These are phyloP conservation scores for Leishmania major DNA, from an alignment of 208 protist genomes.

Conservation along the genomic window DNA sequence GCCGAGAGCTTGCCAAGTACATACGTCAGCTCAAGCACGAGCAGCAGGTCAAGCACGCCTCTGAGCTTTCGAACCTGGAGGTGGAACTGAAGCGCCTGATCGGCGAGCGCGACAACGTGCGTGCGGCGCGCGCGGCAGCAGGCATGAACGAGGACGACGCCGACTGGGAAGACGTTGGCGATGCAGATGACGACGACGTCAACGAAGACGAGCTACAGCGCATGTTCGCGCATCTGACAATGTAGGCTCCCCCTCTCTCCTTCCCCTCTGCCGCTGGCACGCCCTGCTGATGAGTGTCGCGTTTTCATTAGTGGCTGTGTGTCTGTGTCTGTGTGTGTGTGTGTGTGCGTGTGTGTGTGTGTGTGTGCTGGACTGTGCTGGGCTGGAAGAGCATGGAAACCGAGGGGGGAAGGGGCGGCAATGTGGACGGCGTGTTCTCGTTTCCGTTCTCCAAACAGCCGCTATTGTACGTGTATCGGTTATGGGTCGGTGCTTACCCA, in stretches of 20 bases:
- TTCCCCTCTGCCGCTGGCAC: background rate
- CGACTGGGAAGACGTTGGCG: constrained; percentile 62
- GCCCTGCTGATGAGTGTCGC: background rate
- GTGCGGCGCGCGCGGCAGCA: constrained; percentile 16
- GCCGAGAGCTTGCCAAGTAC: constrained; percentile 89
- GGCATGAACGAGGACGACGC: constrained; percentile 47
- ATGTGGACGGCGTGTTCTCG: background rate
- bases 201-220: constrained; percentile 69
- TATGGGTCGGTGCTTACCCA: background rate
- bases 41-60: constrained; percentile 74
- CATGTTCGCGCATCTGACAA: constrained; percentile 87
- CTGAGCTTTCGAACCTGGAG: constrained; percentile 67
- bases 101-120: constrained; percentile 33
- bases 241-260: constrained; percentile 26
- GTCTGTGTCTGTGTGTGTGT: background rate
- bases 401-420: background rate
- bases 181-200: constrained; percentile 34
- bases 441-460: background rate
- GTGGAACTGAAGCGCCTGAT: constrained; percentile 55
- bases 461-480: background rate
- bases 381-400: too few relatives aligned
- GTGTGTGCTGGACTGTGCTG: background rate
- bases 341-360: background rate
- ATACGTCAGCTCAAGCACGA: constrained; percentile 84
- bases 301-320: background rate